Evolutionary conservation across 106 monocot genomes (phyloP).

Genomic region (Iris macrosiphon): DNA sequence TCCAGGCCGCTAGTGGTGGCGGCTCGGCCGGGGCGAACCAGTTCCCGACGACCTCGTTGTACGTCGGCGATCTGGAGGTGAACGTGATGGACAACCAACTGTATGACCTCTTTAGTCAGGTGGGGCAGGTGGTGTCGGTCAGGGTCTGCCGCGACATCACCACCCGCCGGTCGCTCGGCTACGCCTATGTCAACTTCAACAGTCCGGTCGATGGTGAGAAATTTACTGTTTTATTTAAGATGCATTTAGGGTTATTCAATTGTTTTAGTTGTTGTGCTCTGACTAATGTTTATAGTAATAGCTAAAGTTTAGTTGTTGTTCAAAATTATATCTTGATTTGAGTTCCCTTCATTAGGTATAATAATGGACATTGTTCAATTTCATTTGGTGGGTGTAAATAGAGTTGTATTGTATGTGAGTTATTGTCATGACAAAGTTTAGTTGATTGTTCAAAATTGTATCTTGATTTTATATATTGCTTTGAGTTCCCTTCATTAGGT

Average conservation of each 20-base stretch:
- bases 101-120: conserved; percentile 62
- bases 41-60: conserved; percentile 35
- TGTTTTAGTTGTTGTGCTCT: neutral
- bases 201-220: conserved; percentile 61
- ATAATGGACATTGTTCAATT: no score
- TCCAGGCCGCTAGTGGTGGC: neutral
- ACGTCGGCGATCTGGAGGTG: conserved; percentile 74
- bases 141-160: conserved; percentile 74
- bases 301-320: no score
- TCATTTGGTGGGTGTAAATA: neutral
- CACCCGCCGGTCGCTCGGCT: conserved; percentile 73
- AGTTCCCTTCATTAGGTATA: no score
- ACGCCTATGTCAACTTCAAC: conserved; percentile 80
- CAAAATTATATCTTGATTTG: no score
- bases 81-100: conserved; percentile 77
- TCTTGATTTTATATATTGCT: no score
- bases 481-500: no score
- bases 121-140: conserved; percentile 69
- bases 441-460: no score
- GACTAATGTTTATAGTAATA: neutral
- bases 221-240: neutral
- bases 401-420: conserved; percentile 2
- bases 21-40: neutral
- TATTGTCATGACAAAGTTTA: neutral
- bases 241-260: neutral